Percentiles rank a stretch among this genome's conserved stretches.
Evolutionary conservation across 345 rosid genomes (phyloP).

Genomic region (Conringia planisiliqua): DNA sequence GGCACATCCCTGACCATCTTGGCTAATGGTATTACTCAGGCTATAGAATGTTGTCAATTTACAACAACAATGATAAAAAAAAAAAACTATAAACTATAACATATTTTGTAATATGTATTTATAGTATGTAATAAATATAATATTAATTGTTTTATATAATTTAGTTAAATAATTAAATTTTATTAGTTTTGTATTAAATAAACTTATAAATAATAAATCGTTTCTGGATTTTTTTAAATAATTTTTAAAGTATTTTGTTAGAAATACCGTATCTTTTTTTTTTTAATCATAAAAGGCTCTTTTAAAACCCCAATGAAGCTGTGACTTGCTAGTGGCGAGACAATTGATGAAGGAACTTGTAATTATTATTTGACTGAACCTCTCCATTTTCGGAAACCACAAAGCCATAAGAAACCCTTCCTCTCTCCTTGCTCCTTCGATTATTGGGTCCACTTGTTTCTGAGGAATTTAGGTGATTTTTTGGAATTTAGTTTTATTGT

Average conservation of each 20-base stretch:
- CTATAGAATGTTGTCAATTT: neutral
- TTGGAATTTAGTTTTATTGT: constrained; percentile 11
- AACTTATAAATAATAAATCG: too few relatives aligned
- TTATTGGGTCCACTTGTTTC: constrained; percentile 20
- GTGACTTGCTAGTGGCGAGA: neutral
- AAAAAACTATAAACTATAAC: too few relatives aligned
- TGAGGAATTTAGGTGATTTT: neutral
- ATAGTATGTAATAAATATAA: too few relatives aligned
- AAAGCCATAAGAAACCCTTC: neutral
- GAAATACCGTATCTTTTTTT: too few relatives aligned
- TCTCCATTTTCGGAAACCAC: neutral
- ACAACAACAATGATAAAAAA: neutral
- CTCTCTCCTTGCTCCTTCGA: constrained; percentile 17
- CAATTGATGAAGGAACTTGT: constrained; percentile 2
- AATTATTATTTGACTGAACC: constrained; percentile 6
- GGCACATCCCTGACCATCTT: neutral
- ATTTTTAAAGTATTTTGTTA: too few relatives aligned
- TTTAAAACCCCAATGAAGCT: too few relatives aligned
- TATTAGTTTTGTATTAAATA: too few relatives aligned
- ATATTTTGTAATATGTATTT: too few relatives aligned
- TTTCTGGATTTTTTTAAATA: too few relatives aligned
- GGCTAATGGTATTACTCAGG: neutral
- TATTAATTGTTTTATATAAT: too few relatives aligned
- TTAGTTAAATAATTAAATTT: too few relatives aligned
- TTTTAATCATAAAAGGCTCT: too few relatives aligned